These are phyloP conservation scores for Pelagophyceae sp. DNA, from an alignment of 352 stramenopile species.

Conservation along the genomic window DNA sequence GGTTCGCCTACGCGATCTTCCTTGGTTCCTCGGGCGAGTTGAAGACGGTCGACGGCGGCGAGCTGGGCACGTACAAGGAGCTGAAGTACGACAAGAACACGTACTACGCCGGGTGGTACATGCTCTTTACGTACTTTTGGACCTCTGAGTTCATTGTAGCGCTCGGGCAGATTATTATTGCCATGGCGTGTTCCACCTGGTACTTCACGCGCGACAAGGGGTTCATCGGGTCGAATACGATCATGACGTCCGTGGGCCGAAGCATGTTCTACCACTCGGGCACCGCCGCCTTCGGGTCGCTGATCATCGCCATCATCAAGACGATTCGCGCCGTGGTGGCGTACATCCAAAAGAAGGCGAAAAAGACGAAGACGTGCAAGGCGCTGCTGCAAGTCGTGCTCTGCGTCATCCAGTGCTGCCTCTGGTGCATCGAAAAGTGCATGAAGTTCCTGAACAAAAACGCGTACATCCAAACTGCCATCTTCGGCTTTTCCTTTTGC, in stretches of 20 bases:
- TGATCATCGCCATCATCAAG: conserved; percentile 91
- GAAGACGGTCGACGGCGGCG: conserved; percentile 18
- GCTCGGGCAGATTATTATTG: conserved; percentile 84
- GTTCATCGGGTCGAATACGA: conserved; percentile 42
- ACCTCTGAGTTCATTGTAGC: conserved; percentile 88
- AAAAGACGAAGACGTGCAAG: conserved; percentile 65
- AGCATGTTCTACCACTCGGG: conserved; percentile 78
- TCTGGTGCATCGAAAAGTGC: conserved; percentile 75
- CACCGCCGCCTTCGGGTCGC: conserved; percentile 84
- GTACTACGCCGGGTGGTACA: conserved; percentile 45
- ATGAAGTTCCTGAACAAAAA: conserved; percentile 21
- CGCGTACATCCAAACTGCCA: conserved; percentile 80
- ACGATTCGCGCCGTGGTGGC: conserved; percentile 78
- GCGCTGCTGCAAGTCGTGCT: conserved; percentile 65
- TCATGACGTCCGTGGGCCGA: conserved; percentile 37
- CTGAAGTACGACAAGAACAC: conserved; percentile 21
- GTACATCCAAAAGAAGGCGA: conserved; percentile 82
- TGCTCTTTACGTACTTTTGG: conserved; percentile 91
- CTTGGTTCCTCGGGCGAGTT: conserved; percentile 55
- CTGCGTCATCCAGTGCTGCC: conserved; percentile 79
- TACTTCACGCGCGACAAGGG: conserved; percentile 79
- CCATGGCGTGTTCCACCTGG: conserved; percentile 74
- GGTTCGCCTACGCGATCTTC: conserved; percentile 50
- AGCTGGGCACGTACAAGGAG: not conserved
- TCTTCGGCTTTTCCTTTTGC: conserved; percentile 78